A percentile compares a stretch with the other conserved stretches of the same genome.
Conservation (phyloP, 768 basidiomycete species). For the Pleurotus platypus region DNA sequence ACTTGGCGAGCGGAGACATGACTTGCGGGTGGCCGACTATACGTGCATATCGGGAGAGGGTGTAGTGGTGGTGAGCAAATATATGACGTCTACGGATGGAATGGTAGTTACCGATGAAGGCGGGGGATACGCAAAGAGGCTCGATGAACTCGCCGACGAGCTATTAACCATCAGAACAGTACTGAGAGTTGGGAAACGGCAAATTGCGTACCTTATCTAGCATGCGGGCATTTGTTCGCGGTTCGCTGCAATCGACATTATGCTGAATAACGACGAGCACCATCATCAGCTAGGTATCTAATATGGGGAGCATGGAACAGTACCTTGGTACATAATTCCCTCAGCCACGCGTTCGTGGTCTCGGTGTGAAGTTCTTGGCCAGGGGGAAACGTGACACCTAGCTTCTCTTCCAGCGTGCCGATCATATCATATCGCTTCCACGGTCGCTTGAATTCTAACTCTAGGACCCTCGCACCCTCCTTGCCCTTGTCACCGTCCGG, state of each 20-base stretch:
- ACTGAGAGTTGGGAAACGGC: neutral
- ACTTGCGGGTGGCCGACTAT: constrained; percentile 95
- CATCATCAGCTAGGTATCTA: neutral
- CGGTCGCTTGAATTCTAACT: constrained; percentile 85
- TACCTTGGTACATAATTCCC: constrained; percentile 83
- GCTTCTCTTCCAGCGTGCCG: constrained; percentile 90
- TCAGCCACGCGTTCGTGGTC: constrained; percentile 85
- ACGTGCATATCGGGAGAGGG: no score
- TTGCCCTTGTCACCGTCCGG: constrained; percentile 90
- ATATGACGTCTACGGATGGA: neutral
- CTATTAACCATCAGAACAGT: constrained; percentile 29
- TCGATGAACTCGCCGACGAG: constrained; percentile 99
- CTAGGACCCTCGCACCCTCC: constrained; percentile 55
- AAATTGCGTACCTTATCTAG: constrained; percentile 75
- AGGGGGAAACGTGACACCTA: constrained; percentile 87
- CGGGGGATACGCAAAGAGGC: constrained; percentile 90
- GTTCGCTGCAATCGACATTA: constrained; percentile 95
- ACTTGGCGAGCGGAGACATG: constrained; percentile 99
- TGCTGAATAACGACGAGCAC: constrained; percentile 45
- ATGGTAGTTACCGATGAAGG: constrained; percentile 76
- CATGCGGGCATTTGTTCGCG: constrained; percentile 89
- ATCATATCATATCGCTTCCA: constrained; percentile 99
- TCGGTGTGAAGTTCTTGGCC: constrained; percentile 86
- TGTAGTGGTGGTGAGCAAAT: no score
- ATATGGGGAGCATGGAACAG: neutral